Conservation (phyloP, 371 early-diverging fungal genomes). For the Actinomortierella wolfii region DNA sequence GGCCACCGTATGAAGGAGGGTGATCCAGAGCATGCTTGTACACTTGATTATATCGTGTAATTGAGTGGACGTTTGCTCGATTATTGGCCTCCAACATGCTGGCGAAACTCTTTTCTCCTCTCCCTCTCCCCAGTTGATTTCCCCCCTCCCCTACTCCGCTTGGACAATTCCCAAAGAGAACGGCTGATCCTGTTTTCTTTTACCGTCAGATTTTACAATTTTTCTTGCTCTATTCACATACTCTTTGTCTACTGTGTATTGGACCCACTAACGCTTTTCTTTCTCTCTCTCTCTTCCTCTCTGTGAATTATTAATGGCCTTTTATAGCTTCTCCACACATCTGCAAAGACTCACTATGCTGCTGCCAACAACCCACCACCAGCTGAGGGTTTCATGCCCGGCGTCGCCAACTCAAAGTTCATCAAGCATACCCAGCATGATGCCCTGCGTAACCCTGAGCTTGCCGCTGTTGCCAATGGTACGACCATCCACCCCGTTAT, state of each 20-base stretch:
- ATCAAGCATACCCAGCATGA: constrained; percentile 73
- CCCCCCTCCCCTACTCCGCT: not conserved
- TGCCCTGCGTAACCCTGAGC: constrained; percentile 78
- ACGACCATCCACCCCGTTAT: constrained; percentile 4
- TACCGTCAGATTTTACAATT: not conserved
- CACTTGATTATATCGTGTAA: too few species aligned
- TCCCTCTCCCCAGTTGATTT: too few species aligned
- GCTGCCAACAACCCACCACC: constrained; percentile 58
- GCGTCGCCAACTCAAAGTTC: constrained; percentile 76
- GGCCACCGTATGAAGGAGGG: not conserved
- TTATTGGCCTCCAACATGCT: too few species aligned
- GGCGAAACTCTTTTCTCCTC: too few species aligned
- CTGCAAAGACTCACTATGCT: constrained; percentile 26
- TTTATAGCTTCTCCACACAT: constrained; percentile 39
- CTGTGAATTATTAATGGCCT: not conserved
- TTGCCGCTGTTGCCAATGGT: constrained; percentile 67
- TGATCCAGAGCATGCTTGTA: too few species aligned
- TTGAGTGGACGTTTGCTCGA: too few species aligned
- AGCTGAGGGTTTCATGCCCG: constrained; percentile 81
- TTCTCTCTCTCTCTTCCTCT: not conserved
- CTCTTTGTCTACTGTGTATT: constrained; percentile 3
- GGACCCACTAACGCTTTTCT: not conserved
- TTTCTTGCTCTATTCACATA: not conserved
- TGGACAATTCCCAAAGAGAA: too few species aligned
- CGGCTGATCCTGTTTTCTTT: not conserved